A percentile compares a stretch with the other conserved stretches of the same genome.
phyloP scores from a whole-genome alignment of 495 filamentous ascomycete species.

The Daldinia childiae region DNA sequence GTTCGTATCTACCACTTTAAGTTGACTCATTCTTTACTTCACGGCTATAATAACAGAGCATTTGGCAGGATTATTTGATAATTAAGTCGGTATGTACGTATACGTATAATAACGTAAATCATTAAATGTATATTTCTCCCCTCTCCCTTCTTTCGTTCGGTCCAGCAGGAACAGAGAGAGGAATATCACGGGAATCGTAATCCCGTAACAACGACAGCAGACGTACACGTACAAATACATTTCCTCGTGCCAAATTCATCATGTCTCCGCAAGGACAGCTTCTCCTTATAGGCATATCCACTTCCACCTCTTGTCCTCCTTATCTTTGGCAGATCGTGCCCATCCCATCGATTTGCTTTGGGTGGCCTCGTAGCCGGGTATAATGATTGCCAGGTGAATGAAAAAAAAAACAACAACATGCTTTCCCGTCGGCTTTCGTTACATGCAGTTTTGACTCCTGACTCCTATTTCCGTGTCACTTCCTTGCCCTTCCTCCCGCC shows the following conservation, averaged over 20 bases:
- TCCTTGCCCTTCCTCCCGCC: not conserved
- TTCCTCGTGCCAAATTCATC: slow-evolving; percentile 17
- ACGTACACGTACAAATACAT: slow-evolving; percentile 29
- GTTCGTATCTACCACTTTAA: not conserved
- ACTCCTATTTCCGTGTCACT: not conserved
- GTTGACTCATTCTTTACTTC: not conserved
- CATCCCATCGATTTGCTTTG: not conserved
- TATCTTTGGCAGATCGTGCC: not conserved
- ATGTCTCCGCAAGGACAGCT: not conserved
- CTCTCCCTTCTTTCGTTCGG: not conserved
- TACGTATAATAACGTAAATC: slow-evolving; percentile 36
- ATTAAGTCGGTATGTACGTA: not conserved
- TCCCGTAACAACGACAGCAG: slow-evolving; percentile 9
- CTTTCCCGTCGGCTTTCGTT: not conserved
- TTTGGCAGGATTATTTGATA: not conserved
- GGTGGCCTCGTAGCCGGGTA: slow-evolving; percentile 12
- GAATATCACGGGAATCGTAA: slow-evolving; percentile 16
- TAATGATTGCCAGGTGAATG: not conserved
- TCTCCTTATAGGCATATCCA: not conserved
- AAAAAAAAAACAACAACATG: not conserved
- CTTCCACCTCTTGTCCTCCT: not conserved
- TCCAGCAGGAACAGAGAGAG: not conserved
- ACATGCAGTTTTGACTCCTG: not conserved
- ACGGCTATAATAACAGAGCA: not conserved
- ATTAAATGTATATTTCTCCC: slow-evolving; percentile 10